phyloP scores from a whole-genome alignment of 768 basidiomycete genomes.

The Russula brevipes region DNA sequence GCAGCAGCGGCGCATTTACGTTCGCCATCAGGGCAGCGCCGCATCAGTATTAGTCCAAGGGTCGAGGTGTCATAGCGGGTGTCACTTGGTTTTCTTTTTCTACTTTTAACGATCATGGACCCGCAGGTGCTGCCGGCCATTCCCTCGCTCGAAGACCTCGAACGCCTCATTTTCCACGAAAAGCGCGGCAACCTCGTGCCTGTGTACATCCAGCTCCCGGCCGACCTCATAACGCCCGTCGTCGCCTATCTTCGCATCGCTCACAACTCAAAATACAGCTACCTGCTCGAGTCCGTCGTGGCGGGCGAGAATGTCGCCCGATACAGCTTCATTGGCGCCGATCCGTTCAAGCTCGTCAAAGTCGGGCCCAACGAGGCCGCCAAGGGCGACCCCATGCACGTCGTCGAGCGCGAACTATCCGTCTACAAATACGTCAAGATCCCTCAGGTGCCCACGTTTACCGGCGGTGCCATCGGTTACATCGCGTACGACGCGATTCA shows the following conservation, averaged over 20 bases:
- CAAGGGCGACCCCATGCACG: constrained; percentile 80
- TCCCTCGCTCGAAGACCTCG: constrained; percentile 70
- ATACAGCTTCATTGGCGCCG: constrained; percentile 95
- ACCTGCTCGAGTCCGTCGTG: constrained; percentile 88
- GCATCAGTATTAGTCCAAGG: too few species aligned
- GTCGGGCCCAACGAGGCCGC: constrained; percentile 81
- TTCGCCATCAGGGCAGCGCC: too few species aligned
- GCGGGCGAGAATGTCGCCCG: constrained; percentile 87
- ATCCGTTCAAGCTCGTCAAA: constrained; percentile 88
- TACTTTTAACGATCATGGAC: constrained; percentile 23
- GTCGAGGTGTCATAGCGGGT: too few species aligned
- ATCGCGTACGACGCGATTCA: constrained; percentile 95
- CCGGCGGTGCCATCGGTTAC: constrained; percentile 96
- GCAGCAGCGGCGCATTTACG: background rate
- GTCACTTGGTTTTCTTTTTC: background rate
- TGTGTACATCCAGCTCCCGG: constrained; percentile 87
- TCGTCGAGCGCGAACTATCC: constrained; percentile 79
- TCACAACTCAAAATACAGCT: constrained; percentile 90
- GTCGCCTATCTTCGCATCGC: constrained; percentile 93
- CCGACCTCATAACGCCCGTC: constrained; percentile 94
- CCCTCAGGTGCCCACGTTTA: constrained; percentile 89
- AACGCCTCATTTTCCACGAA: constrained; percentile 71
- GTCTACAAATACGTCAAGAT: constrained; percentile 87
- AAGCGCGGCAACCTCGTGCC: constrained; percentile 91
- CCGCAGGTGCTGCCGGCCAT: constrained; percentile 47